These are phyloP conservation scores for Raffaelea deltoideospora DNA, from an alignment of 2,329 filamentous ascomycete species.

Conservation along the genomic window DNA sequence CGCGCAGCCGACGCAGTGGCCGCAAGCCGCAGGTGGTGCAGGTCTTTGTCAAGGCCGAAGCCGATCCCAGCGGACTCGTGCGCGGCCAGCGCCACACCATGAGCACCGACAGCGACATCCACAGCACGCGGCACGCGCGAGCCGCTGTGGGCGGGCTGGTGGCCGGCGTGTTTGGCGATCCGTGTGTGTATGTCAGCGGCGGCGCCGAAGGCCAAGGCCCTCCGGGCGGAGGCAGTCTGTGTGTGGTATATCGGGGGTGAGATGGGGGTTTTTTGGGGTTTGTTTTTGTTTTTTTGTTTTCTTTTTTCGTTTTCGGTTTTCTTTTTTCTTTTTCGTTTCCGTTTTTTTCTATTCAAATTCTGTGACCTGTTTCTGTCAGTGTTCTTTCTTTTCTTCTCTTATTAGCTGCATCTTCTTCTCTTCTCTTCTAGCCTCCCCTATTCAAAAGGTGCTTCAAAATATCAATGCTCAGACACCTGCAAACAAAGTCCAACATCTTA, in stretches of 20 bases:
- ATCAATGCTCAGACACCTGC: too few relatives aligned
- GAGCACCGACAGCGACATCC: constrained; percentile 13
- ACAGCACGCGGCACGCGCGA: constrained; percentile 17
- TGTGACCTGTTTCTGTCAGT: too few relatives aligned
- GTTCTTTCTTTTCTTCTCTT: too few relatives aligned
- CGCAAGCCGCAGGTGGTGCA: constrained; percentile 15
- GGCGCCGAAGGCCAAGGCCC: constrained; percentile 18
- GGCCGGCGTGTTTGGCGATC: constrained; percentile 14
- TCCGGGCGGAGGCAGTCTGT: constrained; percentile 15
- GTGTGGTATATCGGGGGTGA: constrained; percentile 15
- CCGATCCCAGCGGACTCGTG: constrained; percentile 13
- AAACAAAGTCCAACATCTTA: too few relatives aligned
- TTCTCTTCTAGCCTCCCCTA: too few relatives aligned
- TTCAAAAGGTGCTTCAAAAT: too few relatives aligned
- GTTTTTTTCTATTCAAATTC: too few relatives aligned
- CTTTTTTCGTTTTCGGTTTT: too few relatives aligned
- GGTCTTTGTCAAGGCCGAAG: constrained; percentile 17
- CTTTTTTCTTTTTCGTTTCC: too few relatives aligned
- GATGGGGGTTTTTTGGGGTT: too few relatives aligned
- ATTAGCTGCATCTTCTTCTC: too few relatives aligned
- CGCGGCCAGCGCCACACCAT: constrained; percentile 16
- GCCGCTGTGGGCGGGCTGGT: constrained; percentile 17
- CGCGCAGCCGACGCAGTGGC: constrained; percentile 7
- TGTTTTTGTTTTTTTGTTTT: too few relatives aligned
- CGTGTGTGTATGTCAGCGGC: constrained; percentile 15